Evolutionary conservation across 176 grass and related monocot genomes (phyloP).

Genomic region (Zoysia pacifica): DNA sequence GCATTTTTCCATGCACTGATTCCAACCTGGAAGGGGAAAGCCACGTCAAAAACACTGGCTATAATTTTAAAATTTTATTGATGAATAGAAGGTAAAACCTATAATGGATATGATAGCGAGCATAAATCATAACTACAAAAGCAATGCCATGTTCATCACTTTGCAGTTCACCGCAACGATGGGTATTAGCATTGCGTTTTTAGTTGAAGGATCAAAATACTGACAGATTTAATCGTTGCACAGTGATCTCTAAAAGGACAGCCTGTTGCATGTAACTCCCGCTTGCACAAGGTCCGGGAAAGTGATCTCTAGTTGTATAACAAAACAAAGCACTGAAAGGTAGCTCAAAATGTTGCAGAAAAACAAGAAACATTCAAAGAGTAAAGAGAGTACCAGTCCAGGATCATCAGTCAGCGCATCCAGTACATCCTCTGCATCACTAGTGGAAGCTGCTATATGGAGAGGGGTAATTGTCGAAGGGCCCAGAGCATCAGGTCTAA

Average conservation of each 20-base stretch:
- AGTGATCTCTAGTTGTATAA: not conserved
- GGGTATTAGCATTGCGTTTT: not conserved
- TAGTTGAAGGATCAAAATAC: not conserved
- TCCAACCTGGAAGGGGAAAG: constrained; percentile 58
- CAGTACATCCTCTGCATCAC: constrained; percentile 67
- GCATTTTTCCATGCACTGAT: constrained; percentile 75
- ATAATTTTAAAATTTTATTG: not conserved
- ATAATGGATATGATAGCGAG: not conserved
- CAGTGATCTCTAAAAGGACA: too few species aligned
- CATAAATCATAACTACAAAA: not conserved
- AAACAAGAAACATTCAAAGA: constrained; percentile 13
- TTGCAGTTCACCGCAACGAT: not conserved
- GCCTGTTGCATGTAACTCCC: too few species aligned
- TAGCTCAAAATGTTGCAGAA: not conserved
- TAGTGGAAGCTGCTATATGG: constrained; percentile 82
- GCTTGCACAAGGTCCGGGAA: too few species aligned
- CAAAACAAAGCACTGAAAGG: not conserved
- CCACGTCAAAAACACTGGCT: constrained; percentile 16
- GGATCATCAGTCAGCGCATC: constrained; percentile 89
- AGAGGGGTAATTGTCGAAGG: constrained; percentile 74
- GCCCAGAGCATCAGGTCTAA: constrained; percentile 77
- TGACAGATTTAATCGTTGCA: not conserved
- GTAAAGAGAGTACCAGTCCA: constrained; percentile 65
- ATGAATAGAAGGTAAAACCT: not conserved
- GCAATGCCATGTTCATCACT: not conserved